Evolutionary conservation across 2,329 filamentous ascomycete genomes (phyloP).

Genomic region (Sporothrix protearum): DNA sequence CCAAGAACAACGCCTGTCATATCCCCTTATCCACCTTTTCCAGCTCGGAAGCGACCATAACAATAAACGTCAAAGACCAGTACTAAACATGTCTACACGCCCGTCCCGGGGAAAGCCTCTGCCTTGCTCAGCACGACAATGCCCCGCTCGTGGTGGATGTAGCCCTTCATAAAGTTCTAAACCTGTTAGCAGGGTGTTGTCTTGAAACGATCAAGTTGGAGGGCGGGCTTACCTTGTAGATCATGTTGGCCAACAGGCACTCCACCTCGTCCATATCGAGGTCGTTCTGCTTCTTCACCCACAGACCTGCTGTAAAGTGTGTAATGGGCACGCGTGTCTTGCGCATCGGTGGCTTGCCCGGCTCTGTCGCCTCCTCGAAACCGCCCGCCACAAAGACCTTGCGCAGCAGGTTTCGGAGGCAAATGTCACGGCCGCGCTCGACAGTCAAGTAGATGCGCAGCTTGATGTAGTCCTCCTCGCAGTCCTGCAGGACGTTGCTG

Average conservation of each 20-base stretch:
- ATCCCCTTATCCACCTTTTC: neutral
- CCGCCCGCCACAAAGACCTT: constrained; percentile 87
- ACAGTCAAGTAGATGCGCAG: constrained; percentile 91
- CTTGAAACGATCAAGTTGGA: neutral
- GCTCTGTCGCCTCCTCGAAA: constrained; percentile 72
- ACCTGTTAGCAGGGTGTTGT: too few species aligned
- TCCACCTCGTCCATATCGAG: constrained; percentile 92
- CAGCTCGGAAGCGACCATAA: neutral
- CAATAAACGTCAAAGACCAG: neutral
- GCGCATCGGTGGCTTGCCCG: constrained; percentile 57
- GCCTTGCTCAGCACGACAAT: constrained; percentile 91
- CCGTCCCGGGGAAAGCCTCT: constrained; percentile 90
- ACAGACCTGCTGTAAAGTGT: constrained; percentile 82
- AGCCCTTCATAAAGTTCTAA: constrained; percentile 93
- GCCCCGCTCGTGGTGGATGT: constrained; percentile 85
- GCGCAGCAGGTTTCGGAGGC: constrained; percentile 82
- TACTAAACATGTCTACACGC: constrained; percentile 43
- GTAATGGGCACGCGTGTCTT: constrained; percentile 75
- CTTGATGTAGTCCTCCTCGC: constrained; percentile 90
- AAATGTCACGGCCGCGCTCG: constrained; percentile 86
- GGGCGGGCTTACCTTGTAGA: constrained; percentile 78
- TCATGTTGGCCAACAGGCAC: constrained; percentile 91
- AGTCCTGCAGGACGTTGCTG: constrained; percentile 72
- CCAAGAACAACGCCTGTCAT: neutral
- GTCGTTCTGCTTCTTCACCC: constrained; percentile 63